phyloP scores from a whole-genome alignment of 225 moss, liverwort and hornwort species.

The Rhytidiadelphus loreus region DNA sequence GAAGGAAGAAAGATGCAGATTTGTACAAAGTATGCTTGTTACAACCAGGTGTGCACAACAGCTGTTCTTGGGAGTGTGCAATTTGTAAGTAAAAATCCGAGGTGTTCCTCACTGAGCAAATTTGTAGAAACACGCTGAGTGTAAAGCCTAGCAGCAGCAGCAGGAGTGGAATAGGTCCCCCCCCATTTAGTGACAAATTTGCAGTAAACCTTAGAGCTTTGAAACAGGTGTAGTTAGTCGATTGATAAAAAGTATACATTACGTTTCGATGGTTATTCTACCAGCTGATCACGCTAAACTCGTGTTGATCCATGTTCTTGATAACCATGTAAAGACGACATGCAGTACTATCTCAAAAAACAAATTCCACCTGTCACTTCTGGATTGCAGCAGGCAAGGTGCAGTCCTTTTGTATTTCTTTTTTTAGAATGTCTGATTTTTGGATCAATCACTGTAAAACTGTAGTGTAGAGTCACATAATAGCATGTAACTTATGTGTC shows the following conservation, averaged over 20 bases:
- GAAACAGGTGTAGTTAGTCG: background rate
- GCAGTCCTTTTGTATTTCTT: too few relatives aligned
- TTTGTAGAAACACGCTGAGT: background rate
- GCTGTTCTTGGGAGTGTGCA: background rate
- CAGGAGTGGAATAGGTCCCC: background rate
- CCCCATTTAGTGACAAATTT: background rate
- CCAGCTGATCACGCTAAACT: background rate
- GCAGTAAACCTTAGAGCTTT: background rate
- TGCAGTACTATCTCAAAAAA: too few relatives aligned
- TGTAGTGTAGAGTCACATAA: background rate
- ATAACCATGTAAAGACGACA: background rate
- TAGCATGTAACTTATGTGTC: background rate
- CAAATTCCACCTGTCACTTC: background rate
- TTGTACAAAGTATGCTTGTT: slow-evolving; percentile 12
- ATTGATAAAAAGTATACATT: background rate
- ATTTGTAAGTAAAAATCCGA: slow-evolving; percentile 14
- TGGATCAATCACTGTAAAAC: background rate
- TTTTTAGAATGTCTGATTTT: background rate
- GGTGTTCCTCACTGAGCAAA: background rate
- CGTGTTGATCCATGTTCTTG: background rate
- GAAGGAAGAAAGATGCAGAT: background rate
- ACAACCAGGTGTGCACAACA: background rate
- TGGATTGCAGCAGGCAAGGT: background rate
- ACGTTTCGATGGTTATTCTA: background rate
- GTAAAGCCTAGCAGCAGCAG: background rate